These are phyloP conservation scores for Camelina hispida DNA, from an alignment of 345 rosid genomes.

Conservation along the genomic window DNA sequence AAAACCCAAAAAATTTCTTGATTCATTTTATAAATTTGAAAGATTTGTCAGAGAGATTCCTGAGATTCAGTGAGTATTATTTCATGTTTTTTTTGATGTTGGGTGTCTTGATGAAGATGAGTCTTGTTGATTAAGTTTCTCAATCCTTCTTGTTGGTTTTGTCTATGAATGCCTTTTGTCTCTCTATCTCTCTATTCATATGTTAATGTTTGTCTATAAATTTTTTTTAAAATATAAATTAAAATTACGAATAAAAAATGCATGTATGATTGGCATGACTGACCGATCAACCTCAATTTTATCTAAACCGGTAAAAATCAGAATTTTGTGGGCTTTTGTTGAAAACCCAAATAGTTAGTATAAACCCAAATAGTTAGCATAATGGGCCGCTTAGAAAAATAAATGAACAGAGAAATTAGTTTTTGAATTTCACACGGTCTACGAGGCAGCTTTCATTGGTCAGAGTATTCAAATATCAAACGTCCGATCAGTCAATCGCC, in stretches of 20 bases:
- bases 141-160: slow-evolving; percentile 1
- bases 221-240: too few species aligned
- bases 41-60: slow-evolving; percentile 40
- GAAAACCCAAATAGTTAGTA: neutral
- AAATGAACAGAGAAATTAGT: neutral
- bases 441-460: slow-evolving; percentile 43
- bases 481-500: slow-evolving; percentile 38
- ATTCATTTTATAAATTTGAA: slow-evolving; percentile 28
- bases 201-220: too few species aligned
- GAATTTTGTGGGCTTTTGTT: neutral
- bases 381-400: slow-evolving; percentile 11
- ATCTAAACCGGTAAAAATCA: neutral
- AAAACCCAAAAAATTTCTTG: slow-evolving; percentile 30
- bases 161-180: neutral
- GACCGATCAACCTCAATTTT: too few species aligned
- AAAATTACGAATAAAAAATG: too few species aligned
- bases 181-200: too few species aligned
- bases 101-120: slow-evolving; percentile 41
- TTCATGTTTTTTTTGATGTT: neutral
- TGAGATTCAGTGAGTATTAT: slow-evolving; percentile 2
- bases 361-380: neutral
- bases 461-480: slow-evolving; percentile 30
- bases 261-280: too few species aligned
- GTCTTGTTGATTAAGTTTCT: slow-evolving; percentile 14
- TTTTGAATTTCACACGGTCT: slow-evolving; percentile 38